phyloP scores from a whole-genome alignment of 306 rosid species.

The Trifolium repens region DNA sequence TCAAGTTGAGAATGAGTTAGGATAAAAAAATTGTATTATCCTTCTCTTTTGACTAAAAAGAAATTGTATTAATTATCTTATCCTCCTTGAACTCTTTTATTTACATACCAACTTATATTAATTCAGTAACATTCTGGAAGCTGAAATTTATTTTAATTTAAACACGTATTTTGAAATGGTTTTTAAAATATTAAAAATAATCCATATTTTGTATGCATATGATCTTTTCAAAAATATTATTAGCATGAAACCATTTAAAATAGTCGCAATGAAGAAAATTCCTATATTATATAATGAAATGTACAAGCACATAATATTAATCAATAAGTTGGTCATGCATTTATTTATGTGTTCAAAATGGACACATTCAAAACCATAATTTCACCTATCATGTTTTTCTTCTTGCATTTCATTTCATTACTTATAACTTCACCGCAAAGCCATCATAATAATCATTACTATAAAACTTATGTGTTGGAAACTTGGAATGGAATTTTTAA shows the following conservation, averaged over 20 bases:
- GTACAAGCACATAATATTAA: background rate
- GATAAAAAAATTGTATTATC: background rate
- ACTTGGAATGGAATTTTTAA: background rate
- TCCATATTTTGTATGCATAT: too few relatives aligned
- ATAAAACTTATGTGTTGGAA: background rate
- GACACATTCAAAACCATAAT: background rate
- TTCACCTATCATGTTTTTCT: too few relatives aligned
- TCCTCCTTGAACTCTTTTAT: background rate
- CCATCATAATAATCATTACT: background rate
- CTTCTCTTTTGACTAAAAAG: too few relatives aligned
- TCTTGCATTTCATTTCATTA: too few relatives aligned
- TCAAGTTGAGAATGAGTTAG: background rate
- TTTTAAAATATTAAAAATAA: too few relatives aligned
- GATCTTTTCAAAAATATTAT: too few relatives aligned
- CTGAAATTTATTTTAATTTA: background rate
- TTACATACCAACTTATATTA: background rate
- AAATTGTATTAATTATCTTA: background rate
- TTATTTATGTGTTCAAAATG: too few relatives aligned
- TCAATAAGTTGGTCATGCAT: background rate
- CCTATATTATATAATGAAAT: too few relatives aligned
- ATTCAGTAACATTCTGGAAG: background rate
- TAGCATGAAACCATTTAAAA: too few relatives aligned
- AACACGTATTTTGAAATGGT: background rate
- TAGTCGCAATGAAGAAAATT: background rate
- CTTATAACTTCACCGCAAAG: background rate